A percentile compares a stretch with the other conserved stretches of the same genome.
phyloP scores from a whole-genome alignment of 192 early-diverging fungal species.

The Lobosporangium transversale region DNA sequence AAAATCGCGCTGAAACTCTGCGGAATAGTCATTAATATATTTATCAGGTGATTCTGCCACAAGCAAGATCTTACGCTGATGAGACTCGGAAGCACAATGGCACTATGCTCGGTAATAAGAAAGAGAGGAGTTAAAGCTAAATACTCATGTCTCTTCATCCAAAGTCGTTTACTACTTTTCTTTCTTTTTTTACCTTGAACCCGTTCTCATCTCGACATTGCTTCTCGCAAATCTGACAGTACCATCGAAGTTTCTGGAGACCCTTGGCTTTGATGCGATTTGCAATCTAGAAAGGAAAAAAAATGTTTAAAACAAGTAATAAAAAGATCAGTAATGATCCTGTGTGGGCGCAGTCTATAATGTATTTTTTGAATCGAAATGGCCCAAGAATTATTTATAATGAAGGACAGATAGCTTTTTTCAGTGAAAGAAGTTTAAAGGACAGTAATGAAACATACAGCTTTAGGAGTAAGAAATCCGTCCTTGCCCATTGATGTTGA shows the following conservation, averaged over 20 bases:
- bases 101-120: constrained; percentile 59
- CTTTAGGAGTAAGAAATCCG: constrained; percentile 84
- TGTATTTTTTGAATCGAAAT: too few species aligned
- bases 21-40: constrained; percentile 79
- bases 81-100: constrained; percentile 89
- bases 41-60: constrained; percentile 84
- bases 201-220: constrained; percentile 95
- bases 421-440: not conserved
- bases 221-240: constrained; percentile 95
- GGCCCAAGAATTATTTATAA: too few species aligned
- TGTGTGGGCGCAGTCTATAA: too few species aligned
- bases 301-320: not conserved
- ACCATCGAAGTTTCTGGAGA: constrained; percentile 88
- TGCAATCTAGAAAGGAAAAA: constrained; percentile 60
- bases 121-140: too few species aligned
- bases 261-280: constrained; percentile 94
- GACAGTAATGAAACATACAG: constrained; percentile 28
- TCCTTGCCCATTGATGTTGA: constrained; percentile 68
- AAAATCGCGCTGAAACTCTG: constrained; percentile 87
- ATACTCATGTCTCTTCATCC: not conserved
- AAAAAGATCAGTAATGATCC: too few species aligned
- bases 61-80: constrained; percentile 90
- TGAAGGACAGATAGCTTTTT: too few species aligned
- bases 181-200: constrained; percentile 71
- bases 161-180: not conserved